These are phyloP conservation scores for Coprinellus micaceus DNA, from an alignment of 768 basidiomycete genomes.

Conservation along the genomic window DNA sequence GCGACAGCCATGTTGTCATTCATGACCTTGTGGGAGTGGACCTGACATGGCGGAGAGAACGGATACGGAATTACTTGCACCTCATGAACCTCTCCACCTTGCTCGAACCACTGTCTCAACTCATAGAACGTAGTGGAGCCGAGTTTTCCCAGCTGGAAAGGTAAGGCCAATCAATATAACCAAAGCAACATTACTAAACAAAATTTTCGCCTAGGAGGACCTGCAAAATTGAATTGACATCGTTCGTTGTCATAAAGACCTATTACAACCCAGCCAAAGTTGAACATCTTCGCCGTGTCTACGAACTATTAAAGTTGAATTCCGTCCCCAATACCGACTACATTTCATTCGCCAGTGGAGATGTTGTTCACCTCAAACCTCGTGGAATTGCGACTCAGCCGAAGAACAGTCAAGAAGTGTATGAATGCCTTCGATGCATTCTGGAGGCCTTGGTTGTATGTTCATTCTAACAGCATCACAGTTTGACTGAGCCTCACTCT, in stretches of 20 bases:
- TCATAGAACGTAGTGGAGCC: background rate
- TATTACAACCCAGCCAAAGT: slow-evolving; percentile 10
- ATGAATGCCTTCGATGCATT: slow-evolving; percentile 15
- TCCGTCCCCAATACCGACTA: slow-evolving; percentile 15
- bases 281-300: slow-evolving; percentile 11
- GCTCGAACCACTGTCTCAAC: background rate
- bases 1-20: slow-evolving; percentile 5
- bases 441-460: slow-evolving; percentile 17
- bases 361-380: slow-evolving; percentile 10
- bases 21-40: slow-evolving; percentile 12
- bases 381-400: slow-evolving; percentile 13
- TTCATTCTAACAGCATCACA: slow-evolving; percentile 6
- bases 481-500: slow-evolving; percentile 2
- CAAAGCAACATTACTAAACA: slow-evolving; percentile 3
- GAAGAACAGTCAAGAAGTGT: slow-evolving; percentile 7
- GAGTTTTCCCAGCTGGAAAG: slow-evolving; percentile 11
- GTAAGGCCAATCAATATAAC: slow-evolving; percentile 7
- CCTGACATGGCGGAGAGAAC: slow-evolving; percentile 9
- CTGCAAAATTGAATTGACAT: slow-evolving; percentile 12
- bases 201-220: slow-evolving; percentile 5
- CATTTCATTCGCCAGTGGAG: background rate
- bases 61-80: slow-evolving; percentile 12
- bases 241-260: slow-evolving; percentile 13
- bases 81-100: slow-evolving; percentile 12
- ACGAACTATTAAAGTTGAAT: slow-evolving; percentile 13